phyloP scores from a whole-genome alignment of 495 filamentous ascomycete species.

The Usnea hakonensis region DNA sequence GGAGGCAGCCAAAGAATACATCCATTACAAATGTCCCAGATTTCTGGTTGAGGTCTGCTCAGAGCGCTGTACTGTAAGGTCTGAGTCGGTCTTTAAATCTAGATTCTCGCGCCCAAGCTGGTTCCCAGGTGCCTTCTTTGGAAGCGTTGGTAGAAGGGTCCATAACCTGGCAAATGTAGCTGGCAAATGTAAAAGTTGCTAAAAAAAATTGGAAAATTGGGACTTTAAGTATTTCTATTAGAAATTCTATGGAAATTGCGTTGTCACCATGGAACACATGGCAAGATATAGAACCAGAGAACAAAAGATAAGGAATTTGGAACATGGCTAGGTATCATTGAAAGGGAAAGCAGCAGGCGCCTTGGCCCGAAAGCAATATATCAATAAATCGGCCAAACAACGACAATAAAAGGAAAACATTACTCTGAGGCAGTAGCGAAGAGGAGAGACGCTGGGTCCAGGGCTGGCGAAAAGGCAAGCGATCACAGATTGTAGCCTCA shows the following conservation, averaged over 20 bases:
- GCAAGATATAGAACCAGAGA: neutral
- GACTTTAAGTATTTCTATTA: too few species aligned
- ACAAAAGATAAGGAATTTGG: neutral
- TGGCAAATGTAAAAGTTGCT: too few species aligned
- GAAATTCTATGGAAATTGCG: neutral
- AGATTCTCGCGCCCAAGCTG: neutral
- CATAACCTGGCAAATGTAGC: slow-evolving; percentile 1
- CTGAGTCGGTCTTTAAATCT: neutral
- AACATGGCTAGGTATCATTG: neutral
- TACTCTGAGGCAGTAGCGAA: neutral
- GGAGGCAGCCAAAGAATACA: slow-evolving; percentile 11
- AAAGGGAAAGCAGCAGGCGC: neutral
- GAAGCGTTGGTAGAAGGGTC: neutral
- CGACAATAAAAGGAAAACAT: neutral
- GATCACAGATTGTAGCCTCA: neutral
- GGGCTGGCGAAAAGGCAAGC: neutral
- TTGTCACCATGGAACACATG: neutral
- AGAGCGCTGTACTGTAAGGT: neutral
- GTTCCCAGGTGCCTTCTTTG: neutral
- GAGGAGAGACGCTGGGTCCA: neutral
- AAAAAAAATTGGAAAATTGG: too few species aligned
- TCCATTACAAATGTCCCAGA: slow-evolving; percentile 10
- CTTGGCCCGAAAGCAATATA: neutral
- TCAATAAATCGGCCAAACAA: neutral
- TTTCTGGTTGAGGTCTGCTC: neutral